Percentiles rank a stretch among this genome's conserved stretches.
These are phyloP conservation scores for Chalaropsis ovoidea DNA, from an alignment of 2,329 filamentous ascomycete species.

Conservation along the genomic window DNA sequence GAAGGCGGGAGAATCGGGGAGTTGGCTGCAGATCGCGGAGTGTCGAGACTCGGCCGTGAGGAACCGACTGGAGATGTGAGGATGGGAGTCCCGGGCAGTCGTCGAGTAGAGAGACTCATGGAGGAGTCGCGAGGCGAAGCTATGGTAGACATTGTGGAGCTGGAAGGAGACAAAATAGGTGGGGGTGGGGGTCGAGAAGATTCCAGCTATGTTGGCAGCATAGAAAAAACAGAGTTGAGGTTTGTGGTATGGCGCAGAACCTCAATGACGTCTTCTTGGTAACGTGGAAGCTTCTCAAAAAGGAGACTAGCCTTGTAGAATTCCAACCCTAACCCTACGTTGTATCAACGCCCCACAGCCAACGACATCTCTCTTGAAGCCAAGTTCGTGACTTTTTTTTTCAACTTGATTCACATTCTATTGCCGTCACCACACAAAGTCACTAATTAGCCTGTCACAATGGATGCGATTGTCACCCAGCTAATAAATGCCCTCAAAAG, in stretches of 20 bases:
- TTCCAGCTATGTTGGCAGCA: not conserved
- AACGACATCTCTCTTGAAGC: not conserved
- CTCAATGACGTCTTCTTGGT: conserved; percentile 15
- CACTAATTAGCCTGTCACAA: conserved; percentile 23
- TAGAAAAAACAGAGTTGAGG: not conserved
- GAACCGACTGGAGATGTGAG: conserved; percentile 56
- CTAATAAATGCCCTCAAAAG: conserved; percentile 42
- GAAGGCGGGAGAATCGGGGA: conserved; percentile 37
- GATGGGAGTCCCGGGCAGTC: conserved; percentile 41
- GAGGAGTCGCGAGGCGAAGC: conserved; percentile 52
- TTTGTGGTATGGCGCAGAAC: not conserved
- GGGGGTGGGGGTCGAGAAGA: not conserved
- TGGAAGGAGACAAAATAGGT: not conserved
- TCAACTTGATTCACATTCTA: not conserved
- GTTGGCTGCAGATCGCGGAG: conserved; percentile 47
- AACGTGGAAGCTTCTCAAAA: conserved; percentile 4
- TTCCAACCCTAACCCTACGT: not conserved
- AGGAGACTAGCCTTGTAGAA: not conserved
- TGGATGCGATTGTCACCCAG: conserved; percentile 37
- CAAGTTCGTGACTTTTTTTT: not conserved
- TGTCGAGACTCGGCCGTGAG: conserved; percentile 62
- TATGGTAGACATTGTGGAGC: conserved; percentile 50
- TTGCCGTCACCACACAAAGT: not conserved
- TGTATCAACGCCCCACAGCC: not conserved
- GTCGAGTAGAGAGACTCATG: conserved; percentile 37